These are phyloP conservation scores for Aspergillus bertholletiae DNA, from an alignment of 495 filamentous ascomycete genomes.

Conservation along the genomic window DNA sequence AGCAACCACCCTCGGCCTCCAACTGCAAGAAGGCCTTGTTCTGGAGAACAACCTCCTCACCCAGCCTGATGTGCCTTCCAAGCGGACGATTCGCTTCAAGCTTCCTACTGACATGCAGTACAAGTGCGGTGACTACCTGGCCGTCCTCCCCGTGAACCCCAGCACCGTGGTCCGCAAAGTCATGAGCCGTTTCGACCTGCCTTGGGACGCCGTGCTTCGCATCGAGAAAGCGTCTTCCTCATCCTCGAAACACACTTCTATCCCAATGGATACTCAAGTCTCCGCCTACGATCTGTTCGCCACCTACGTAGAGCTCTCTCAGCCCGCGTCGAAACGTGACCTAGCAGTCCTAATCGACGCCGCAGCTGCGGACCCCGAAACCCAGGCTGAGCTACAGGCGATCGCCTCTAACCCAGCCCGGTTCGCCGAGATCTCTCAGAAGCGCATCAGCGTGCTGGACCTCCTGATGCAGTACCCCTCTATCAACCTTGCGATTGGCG, in stretches of 20 bases:
- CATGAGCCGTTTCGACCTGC: conserved; percentile 51
- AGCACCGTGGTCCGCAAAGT: conserved; percentile 52
- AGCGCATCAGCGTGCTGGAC: conserved; percentile 56
- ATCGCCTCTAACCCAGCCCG: conserved; percentile 29
- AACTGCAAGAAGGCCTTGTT: conserved; percentile 61
- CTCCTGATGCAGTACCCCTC: conserved; percentile 18
- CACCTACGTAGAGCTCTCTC: conserved; percentile 68
- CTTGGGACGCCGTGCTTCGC: conserved; percentile 56
- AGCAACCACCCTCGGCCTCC: conserved; percentile 59
- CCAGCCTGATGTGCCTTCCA: conserved; percentile 49
- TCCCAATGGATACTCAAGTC: conserved; percentile 59
- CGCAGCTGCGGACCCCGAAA: conserved; percentile 19
- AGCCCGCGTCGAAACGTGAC: conserved; percentile 57
- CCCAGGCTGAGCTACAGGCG: conserved; percentile 27
- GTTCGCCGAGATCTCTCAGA: conserved; percentile 49
- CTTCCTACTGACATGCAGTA: conserved; percentile 66
- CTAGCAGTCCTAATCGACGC: conserved; percentile 48
- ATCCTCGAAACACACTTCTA: conserved; percentile 41
- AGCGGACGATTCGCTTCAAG: conserved; percentile 64
- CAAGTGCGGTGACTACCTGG: conserved; percentile 71
- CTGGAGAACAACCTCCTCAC: conserved; percentile 54
- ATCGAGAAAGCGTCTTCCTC: conserved; percentile 33
- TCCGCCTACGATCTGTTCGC: conserved; percentile 59
- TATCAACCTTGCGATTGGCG: conserved; percentile 58
- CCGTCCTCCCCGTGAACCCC: conserved; percentile 68